These are phyloP conservation scores for Oldenlandia corymbosa DNA, from an alignment of 257 asterid genomes.

Conservation along the genomic window DNA sequence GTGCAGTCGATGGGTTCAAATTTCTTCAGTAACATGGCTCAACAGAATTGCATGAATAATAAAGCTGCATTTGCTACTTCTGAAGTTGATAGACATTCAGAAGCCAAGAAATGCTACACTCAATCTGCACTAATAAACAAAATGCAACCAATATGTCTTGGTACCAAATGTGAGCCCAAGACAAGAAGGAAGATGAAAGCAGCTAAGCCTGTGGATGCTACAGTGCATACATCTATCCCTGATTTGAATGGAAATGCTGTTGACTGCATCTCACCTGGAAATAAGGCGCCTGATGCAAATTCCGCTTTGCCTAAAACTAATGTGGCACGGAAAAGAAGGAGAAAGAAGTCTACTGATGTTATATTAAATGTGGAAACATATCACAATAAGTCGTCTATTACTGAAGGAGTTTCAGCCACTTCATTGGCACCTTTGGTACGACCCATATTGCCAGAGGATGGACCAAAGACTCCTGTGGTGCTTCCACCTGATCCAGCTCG, in stretches of 20 bases:
- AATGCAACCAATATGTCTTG: slow-evolving; percentile 12
- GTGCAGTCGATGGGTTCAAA: slow-evolving; percentile 16
- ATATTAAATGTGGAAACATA: slow-evolving; percentile 15
- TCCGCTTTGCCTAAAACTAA: slow-evolving; percentile 21
- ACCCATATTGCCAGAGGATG: slow-evolving; percentile 20
- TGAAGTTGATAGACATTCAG: slow-evolving; percentile 17
- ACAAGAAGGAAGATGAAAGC: slow-evolving; percentile 38
- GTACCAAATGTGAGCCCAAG: slow-evolving; percentile 26
- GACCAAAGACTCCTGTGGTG: slow-evolving; percentile 14
- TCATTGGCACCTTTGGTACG: not conserved
- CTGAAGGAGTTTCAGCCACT: slow-evolving; percentile 14
- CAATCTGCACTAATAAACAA: slow-evolving; percentile 22
- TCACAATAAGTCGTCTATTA: slow-evolving; percentile 4
- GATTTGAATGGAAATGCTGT: slow-evolving; percentile 55
- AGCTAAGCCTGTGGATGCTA: slow-evolving; percentile 2
- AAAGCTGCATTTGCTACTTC: slow-evolving; percentile 17
- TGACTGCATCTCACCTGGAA: slow-evolving; percentile 25
- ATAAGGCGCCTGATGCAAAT: slow-evolving; percentile 21
- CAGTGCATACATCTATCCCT: slow-evolving; percentile 39
- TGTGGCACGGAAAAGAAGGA: slow-evolving; percentile 29
- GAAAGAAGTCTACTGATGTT: slow-evolving; percentile 15
- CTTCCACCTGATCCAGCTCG: slow-evolving; percentile 11
- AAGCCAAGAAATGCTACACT: slow-evolving; percentile 7
- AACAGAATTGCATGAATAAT: slow-evolving; percentile 14
- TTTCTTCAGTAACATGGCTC: slow-evolving; percentile 18